Evolutionary conservation across 2,329 filamentous ascomycete genomes (phyloP), one percentile per base, ranked within the genome.

Genomic region (Talaromyces sp.): DNA sequence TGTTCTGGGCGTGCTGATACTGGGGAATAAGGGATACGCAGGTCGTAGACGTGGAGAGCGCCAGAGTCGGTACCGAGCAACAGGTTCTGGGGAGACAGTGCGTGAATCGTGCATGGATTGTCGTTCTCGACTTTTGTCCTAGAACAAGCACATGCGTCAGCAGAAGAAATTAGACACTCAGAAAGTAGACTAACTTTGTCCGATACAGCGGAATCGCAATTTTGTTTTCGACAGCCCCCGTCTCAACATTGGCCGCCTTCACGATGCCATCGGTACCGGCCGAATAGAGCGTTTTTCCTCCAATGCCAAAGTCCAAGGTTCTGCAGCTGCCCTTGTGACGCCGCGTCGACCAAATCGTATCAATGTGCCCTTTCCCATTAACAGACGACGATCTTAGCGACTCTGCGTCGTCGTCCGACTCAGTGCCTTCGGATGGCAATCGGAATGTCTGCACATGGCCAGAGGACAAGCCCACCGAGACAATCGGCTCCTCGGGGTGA

Each of bases 271-370:
- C 85, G 10, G 84, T 85, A 48, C 85, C 85, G 3, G 83, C 80
- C 21, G 80, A 82, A 66, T 81, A 86, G 77, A 82, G 75, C 80
- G 87, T 81, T 65, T 84, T 79, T 17, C 93, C 94, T 72, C 97
- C 92, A 60, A 85, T 75, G 65, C 86, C 88, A 76, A 92, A 97
- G 4, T 83, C 86, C 59, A 97, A 78, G 62, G 86, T 88, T 57
- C 94, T 84, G 72, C 93, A 97, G 81, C 92, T 97, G 12, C 92
- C 93, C 80, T 96, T 96, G 78, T 99, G 94, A 63, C 94, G 84
- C 66, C 87, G 83, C 5, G 94, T 97, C 68, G 85, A 85, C 94
- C 94, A 99, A 62, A 87, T 79, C 0, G 88, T 91, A 66, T 92
- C 89, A 64, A 97, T 89, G 59, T 88, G 85, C 50, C 88, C 89